A percentile compares a stretch with the other conserved stretches of the same genome.
Conservation (phyloP, 1,139 yeast genomes). For the Kodamaea sp. region DNA sequence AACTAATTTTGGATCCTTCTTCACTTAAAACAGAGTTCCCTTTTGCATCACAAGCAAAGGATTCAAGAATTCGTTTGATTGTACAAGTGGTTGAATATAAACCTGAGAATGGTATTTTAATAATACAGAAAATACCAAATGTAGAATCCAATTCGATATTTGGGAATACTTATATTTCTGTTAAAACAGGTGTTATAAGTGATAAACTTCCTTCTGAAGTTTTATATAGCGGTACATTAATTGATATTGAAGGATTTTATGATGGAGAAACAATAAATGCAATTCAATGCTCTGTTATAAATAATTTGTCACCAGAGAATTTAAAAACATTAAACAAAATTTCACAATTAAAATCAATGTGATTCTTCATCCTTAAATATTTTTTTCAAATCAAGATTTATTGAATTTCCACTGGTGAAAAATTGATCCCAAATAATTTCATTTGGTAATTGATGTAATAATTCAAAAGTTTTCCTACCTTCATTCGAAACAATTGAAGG, state of each 20-base stretch:
- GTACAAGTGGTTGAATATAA: conserved; percentile 27
- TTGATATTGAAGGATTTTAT: conserved; percentile 17
- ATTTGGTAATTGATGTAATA: conserved; percentile 63
- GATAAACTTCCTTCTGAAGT: conserved; percentile 1
- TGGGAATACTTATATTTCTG: no score
- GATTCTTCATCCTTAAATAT: conserved; percentile 4
- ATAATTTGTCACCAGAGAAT: conserved; percentile 7
- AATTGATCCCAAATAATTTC: conserved; percentile 79
- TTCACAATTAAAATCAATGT: conserved; percentile 13
- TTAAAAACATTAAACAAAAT: conserved; percentile 14
- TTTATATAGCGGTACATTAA: conserved; percentile 8
- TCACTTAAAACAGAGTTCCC: conserved; percentile 20
- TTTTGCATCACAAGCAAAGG: conserved; percentile 19
- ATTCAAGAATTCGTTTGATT: conserved; percentile 25
- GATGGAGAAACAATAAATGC: conserved; percentile 19
- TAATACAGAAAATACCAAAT: no score
- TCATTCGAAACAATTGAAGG: conserved; percentile 27
- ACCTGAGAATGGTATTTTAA: no score
- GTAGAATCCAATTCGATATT: no score
- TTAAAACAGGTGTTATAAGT: no score
- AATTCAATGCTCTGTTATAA: conserved; percentile 17
- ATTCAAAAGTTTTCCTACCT: conserved; percentile 54
- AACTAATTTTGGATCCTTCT: conserved; percentile 27
- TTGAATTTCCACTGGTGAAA: conserved; percentile 34
- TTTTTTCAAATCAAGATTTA: conserved; percentile 3